These are phyloP conservation scores for Ascochyta lentis DNA, from an alignment of 2,329 filamentous ascomycete species.

Conservation along the genomic window DNA sequence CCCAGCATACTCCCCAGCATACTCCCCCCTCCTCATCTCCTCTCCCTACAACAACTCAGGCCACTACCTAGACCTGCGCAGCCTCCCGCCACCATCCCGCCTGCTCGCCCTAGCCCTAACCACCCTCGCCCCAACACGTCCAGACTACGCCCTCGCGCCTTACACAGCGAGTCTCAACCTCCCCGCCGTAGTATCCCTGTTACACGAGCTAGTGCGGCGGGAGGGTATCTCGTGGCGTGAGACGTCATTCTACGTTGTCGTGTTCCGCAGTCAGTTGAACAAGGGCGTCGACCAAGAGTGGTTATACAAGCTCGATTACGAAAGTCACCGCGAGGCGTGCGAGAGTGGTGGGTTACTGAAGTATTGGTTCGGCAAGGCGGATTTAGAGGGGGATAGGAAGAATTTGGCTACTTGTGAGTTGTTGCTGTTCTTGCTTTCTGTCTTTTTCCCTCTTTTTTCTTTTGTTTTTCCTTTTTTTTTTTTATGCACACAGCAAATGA, in stretches of 20 bases:
- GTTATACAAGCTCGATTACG: conserved; percentile 76
- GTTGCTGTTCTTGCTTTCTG: no score
- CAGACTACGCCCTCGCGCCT: conserved; percentile 77
- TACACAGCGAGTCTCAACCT: conserved; percentile 84
- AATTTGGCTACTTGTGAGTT: conserved; percentile 76
- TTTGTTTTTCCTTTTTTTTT: no score
- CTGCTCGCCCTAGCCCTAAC: conserved; percentile 76
- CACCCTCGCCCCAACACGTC: conserved; percentile 65
- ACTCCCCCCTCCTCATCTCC: conserved; percentile 61
- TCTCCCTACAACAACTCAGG: conserved; percentile 77
- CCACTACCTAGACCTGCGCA: conserved; percentile 76
- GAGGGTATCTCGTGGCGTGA: conserved; percentile 63
- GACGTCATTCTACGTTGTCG: conserved; percentile 80
- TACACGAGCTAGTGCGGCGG: conserved; percentile 60
- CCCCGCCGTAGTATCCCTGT: conserved; percentile 64
- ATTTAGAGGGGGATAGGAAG: conserved; percentile 63
- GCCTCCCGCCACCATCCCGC: conserved; percentile 68
- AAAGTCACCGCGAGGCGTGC: conserved; percentile 80
- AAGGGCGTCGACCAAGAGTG: conserved; percentile 70
- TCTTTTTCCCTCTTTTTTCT: no score
- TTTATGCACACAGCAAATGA: no score
- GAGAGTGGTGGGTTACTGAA: conserved; percentile 83
- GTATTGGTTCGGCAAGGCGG: conserved; percentile 86
- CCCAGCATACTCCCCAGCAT: background rate
- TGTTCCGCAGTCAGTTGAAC: conserved; percentile 78